These are phyloP conservation scores for Theileria annulata DNA, from an alignment of 169 alveolate species.

Conservation along the genomic window DNA sequence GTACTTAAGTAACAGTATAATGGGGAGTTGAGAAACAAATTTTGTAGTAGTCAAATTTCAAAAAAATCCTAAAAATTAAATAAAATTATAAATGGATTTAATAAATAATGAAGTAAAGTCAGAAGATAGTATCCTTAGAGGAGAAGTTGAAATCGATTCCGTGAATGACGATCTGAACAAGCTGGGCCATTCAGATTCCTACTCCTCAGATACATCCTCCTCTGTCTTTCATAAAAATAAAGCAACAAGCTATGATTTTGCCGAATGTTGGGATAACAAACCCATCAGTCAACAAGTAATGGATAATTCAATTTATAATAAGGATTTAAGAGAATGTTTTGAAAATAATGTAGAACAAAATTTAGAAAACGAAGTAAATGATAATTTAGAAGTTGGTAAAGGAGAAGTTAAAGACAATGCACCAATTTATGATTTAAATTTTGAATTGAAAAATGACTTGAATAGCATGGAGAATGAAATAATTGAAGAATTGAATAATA, in stretches of 20 bases:
- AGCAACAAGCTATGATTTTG: background rate
- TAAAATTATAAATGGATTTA: background rate
- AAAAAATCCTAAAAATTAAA: too few species aligned
- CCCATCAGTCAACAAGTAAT: background rate
- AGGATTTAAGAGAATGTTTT: background rate
- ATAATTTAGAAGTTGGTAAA: background rate
- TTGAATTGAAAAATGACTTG: background rate
- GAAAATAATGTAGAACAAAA: background rate
- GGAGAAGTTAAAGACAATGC: background rate
- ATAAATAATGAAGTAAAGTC: background rate
- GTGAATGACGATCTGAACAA: background rate
- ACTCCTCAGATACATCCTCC: background rate
- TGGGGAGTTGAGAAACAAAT: background rate
- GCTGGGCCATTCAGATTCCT: background rate
- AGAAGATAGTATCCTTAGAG: background rate
- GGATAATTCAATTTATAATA: background rate
- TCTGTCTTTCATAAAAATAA: background rate
- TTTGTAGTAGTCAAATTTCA: too few species aligned
- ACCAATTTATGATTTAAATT: background rate
- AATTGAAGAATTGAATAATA: background rate
- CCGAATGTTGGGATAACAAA: background rate
- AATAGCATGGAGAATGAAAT: background rate
- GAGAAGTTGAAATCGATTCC: background rate
- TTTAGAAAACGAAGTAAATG: background rate
- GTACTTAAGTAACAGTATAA: background rate